Evolutionary conservation across 2,329 filamentous ascomycete genomes (phyloP), one percentile per base, ranked within the genome.

Genomic region (Tetracladium maxilliforme): DNA sequence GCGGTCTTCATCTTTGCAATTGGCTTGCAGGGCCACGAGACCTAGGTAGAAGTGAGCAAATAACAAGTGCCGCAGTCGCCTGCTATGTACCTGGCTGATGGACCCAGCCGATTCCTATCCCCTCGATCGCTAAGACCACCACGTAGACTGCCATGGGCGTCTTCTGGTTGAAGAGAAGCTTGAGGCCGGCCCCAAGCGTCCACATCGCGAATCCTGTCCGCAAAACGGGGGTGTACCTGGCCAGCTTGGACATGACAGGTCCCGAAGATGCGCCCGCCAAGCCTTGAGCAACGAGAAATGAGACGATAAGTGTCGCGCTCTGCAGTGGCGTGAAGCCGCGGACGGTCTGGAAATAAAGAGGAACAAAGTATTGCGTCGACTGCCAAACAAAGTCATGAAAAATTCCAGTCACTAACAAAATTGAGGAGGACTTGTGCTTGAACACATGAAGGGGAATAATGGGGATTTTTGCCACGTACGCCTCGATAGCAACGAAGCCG

Each of bases 341-440:
- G 7, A 43, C 34, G 5, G 33, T 29, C 25, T 43, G 41, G 18
- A 37, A 38, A 28, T 43, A 44, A 15, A 41, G 33, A 6, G 40
- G 40, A 6, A 43, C 20, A 25, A 41, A 44, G 26, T 41, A 44
- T n/a, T 58, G 37, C 23, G 61, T 56, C 8, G 48, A 40, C 14
- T 60, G 56, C 59, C 58, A 64, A 10, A 63, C 59, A 10, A 52
- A 46, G 38, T 63, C 58, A 34, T 62, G 58, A 21, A 64, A 41
- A 34, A 60, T 56, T 21, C 32, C 34, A 16, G 36, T 32, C 6
- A 35, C 10, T 19, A 33, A 30, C 6, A 42, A 26, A 4, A 31
- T 25, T 9, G 28, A 28, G 3, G 30, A 30, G 7, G 37, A 35
- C 8, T 26, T 10, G 15, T 30, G 22, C 7, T 16, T 31, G 14